These are phyloP conservation scores for Leucocoprinus sp. DNA, from an alignment of 768 basidiomycete genomes.

Conservation along the genomic window DNA sequence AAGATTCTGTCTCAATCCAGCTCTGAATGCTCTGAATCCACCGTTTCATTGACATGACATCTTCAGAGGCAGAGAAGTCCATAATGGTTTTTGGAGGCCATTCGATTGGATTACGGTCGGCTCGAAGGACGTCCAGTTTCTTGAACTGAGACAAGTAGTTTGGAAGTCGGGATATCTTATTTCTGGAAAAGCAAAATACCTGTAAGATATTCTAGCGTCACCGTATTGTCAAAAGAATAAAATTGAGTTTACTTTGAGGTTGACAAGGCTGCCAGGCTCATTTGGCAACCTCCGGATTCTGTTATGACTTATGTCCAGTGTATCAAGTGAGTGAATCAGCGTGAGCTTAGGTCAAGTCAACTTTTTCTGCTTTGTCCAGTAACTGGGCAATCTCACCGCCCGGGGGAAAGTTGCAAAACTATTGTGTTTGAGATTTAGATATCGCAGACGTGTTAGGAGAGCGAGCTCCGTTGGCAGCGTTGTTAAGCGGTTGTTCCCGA, in stretches of 20 bases:
- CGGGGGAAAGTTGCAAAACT: slow-evolving; percentile 75
- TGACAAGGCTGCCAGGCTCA: slow-evolving; percentile 68
- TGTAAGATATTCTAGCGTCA: slow-evolving; percentile 22
- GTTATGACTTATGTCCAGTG: slow-evolving; percentile 91
- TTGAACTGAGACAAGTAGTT: slow-evolving; percentile 67
- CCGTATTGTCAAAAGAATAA: not conserved
- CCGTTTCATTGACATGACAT: slow-evolving; percentile 48
- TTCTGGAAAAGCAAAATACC: slow-evolving; percentile 84
- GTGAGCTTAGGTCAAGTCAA: slow-evolving; percentile 51
- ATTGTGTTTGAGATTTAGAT: slow-evolving; percentile 85
- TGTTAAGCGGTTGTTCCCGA: slow-evolving; percentile 77
- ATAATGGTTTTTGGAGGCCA: slow-evolving; percentile 74
- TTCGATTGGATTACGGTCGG: slow-evolving; percentile 88
- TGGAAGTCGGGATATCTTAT: slow-evolving; percentile 76
- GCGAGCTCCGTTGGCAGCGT: slow-evolving; percentile 71
- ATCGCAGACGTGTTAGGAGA: slow-evolving; percentile 65
- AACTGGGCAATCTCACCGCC: slow-evolving; percentile 51
- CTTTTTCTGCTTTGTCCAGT: not conserved
- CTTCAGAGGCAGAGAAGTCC: slow-evolving; percentile 33
- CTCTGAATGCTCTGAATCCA: slow-evolving; percentile 67
- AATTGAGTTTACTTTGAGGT: slow-evolving; percentile 52
- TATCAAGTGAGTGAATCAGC: slow-evolving; percentile 80
- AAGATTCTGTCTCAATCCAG: slow-evolving; percentile 60
- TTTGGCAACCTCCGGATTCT: slow-evolving; percentile 75
- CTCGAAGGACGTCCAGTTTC: slow-evolving; percentile 68